A percentile compares a stretch with the other conserved stretches of the same genome.
phyloP scores from a whole-genome alignment of 2,329 filamentous ascomycete genomes.

The Cercospora sp. region DNA sequence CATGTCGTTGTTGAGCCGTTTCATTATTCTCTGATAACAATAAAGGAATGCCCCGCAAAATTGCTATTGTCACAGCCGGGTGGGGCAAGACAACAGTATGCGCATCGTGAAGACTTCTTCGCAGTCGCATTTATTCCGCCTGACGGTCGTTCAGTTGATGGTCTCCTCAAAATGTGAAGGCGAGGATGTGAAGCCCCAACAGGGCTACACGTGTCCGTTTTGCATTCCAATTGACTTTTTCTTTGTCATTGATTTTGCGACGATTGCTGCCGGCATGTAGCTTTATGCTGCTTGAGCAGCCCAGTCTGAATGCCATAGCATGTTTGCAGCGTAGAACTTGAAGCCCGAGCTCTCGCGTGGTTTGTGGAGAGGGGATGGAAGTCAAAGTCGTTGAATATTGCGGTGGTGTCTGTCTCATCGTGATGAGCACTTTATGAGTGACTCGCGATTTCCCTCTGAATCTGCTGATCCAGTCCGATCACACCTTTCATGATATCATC shows the following conservation, averaged over 20 bases:
- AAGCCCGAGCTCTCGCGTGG: neutral
- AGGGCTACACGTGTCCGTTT: neutral
- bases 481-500: conserved; percentile 34
- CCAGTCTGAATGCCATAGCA: neutral
- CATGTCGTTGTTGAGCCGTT: neutral
- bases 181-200: neutral
- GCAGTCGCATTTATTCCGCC: neutral
- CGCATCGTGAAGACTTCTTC: neutral
- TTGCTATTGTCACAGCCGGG: neutral
- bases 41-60: neutral
- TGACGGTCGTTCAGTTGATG: neutral
- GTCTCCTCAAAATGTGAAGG: neutral
- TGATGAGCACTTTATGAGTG: neutral
- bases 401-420: neutral
- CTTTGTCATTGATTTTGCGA: neutral
- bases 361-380: neutral
- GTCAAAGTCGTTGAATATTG: neutral
- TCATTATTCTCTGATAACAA: neutral
- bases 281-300: neutral
- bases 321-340: neutral
- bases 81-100: neutral
- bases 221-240: neutral
- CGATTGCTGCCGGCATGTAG: neutral
- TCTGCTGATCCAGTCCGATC: conserved; percentile 26
- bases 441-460: conserved; percentile 1